These are phyloP conservation scores for Choiromyces venosus DNA, from an alignment of 495 filamentous ascomycete species.

Conservation along the genomic window DNA sequence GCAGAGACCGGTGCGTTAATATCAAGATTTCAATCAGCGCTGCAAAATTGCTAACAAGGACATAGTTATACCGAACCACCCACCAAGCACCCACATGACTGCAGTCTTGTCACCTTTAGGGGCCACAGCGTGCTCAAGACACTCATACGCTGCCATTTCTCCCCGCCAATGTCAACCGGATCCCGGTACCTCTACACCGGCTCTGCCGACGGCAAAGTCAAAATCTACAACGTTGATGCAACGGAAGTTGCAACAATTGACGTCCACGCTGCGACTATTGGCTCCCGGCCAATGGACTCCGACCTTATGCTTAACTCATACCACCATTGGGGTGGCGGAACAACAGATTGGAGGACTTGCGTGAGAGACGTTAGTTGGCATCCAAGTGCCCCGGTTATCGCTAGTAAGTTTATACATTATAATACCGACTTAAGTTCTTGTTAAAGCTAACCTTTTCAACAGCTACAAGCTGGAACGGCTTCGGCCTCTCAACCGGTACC, in stretches of 20 bases:
- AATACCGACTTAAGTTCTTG: not conserved
- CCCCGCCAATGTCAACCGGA: constrained; percentile 78
- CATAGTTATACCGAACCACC: constrained; percentile 62
- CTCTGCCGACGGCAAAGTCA: constrained; percentile 78
- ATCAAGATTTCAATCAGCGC: constrained; percentile 17
- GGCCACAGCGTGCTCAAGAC: constrained; percentile 85
- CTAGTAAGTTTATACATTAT: constrained; percentile 53
- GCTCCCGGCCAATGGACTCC: constrained; percentile 15
- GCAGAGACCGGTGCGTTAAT: constrained; percentile 56
- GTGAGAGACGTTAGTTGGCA: constrained; percentile 96
- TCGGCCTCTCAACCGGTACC: constrained; percentile 58
- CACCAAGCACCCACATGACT: constrained; percentile 68
- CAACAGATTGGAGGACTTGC: constrained; percentile 64
- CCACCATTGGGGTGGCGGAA: constrained; percentile 41
- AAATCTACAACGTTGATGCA: constrained; percentile 90
- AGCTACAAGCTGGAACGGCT: constrained; percentile 71
- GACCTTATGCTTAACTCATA: constrained; percentile 1
- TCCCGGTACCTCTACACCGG: constrained; percentile 90
- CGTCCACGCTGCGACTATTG: constrained; percentile 59
- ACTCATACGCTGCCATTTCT: constrained; percentile 92
- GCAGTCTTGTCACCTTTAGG: constrained; percentile 85
- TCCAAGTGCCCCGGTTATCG: constrained; percentile 79
- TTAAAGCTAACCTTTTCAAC: constrained; percentile 7
- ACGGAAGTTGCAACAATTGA: constrained; percentile 77
- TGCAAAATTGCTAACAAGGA: not conserved